phyloP scores from a whole-genome alignment of 805 yeast species.

The Saturnispora saitoi region DNA sequence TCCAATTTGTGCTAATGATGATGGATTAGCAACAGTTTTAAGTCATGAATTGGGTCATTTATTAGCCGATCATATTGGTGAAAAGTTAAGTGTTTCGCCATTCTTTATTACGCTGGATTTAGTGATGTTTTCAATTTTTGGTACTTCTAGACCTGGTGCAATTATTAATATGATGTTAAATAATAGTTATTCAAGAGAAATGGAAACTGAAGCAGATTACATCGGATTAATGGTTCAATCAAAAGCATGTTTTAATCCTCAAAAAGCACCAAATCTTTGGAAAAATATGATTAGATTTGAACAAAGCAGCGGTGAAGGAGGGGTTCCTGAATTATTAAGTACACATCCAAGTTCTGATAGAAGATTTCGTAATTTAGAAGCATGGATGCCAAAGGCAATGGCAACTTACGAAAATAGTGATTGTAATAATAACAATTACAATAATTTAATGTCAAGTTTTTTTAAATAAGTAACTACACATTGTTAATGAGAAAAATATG shows the following conservation, averaged over 20 bases:
- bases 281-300: slow-evolving; percentile 59
- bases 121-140: slow-evolving; percentile 50
- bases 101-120: slow-evolving; percentile 48
- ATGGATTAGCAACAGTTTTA: slow-evolving; percentile 91
- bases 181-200: slow-evolving; percentile 81
- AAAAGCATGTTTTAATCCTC: slow-evolving; percentile 76
- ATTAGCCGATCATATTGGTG: slow-evolving; percentile 85
- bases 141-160: slow-evolving; percentile 44
- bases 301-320: slow-evolving; percentile 25
- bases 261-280: slow-evolving; percentile 74
- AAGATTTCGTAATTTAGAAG: slow-evolving; percentile 57
- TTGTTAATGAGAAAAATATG: neutral
- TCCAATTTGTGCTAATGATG: slow-evolving; percentile 71
- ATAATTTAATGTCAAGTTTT: neutral
- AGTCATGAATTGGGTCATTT: slow-evolving; percentile 94
- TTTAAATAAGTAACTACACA: neutral
- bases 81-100: slow-evolving; percentile 72
- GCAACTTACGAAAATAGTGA: slow-evolving; percentile 34
- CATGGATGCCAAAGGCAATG: slow-evolving; percentile 59
- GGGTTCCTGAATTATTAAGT: slow-evolving; percentile 54
- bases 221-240: slow-evolving; percentile 92
- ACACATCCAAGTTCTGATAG: slow-evolving; percentile 85
- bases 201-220: slow-evolving; percentile 95
- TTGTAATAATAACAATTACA: slow-evolving; percentile 23
- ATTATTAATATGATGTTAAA: slow-evolving; percentile 48